Evolutionary conservation across 2,329 filamentous ascomycete genomes (phyloP).

Genomic region (Bipolaris gigantea): DNA sequence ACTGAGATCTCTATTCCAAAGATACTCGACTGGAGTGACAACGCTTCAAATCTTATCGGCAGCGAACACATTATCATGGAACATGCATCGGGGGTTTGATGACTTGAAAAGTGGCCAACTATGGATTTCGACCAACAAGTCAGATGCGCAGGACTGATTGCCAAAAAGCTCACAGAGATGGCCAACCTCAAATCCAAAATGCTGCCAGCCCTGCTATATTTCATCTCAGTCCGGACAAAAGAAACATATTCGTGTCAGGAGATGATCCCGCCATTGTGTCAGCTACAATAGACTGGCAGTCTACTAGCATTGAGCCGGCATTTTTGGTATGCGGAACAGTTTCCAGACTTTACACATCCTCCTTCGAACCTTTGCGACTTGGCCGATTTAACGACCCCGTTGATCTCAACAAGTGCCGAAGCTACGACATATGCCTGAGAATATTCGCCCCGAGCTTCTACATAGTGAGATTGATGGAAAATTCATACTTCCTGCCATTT

Average conservation of each 20-base stretch:
- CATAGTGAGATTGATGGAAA: constrained; percentile 39
- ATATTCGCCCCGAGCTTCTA: constrained; percentile 37
- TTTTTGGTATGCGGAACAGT: constrained; percentile 47
- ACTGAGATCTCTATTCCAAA: constrained; percentile 48
- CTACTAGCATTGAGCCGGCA: constrained; percentile 45
- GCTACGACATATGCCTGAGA: constrained; percentile 40
- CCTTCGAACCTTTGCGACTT: constrained; percentile 21
- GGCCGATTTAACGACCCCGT: constrained; percentile 17
- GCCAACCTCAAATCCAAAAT: constrained; percentile 30
- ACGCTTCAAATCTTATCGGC: constrained; percentile 39
- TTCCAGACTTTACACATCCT: constrained; percentile 46
- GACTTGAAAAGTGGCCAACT: constrained; percentile 39
- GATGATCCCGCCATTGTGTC: constrained; percentile 44
- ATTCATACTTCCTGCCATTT: constrained; percentile 45
- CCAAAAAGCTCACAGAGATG: constrained; percentile 34
- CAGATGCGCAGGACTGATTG: constrained; percentile 35
- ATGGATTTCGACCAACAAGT: constrained; percentile 26
- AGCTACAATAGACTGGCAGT: constrained; percentile 51
- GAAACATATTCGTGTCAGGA: constrained; percentile 50
- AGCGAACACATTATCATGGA: constrained; percentile 48
- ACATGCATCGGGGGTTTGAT: constrained; percentile 38
- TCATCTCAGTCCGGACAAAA: constrained; percentile 48
- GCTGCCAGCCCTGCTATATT: constrained; percentile 40
- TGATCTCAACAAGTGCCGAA: constrained; percentile 37
- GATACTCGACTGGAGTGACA: constrained; percentile 49